phyloP scores from a whole-genome alignment of 2,329 filamentous ascomycete genomes.

The Botrytis deweyae region DNA sequence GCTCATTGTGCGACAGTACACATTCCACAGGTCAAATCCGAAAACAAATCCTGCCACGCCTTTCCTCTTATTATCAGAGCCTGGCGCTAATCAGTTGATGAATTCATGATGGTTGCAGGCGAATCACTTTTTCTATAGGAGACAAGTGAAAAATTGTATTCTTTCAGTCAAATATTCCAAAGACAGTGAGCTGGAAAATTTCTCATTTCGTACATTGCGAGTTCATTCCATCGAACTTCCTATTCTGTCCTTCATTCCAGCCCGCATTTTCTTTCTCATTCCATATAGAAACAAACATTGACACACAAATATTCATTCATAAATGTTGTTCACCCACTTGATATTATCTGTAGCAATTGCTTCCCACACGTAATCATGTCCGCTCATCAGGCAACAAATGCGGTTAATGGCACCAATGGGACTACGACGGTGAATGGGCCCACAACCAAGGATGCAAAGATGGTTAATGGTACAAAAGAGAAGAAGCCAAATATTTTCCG shows the following conservation, averaged over 20 bases:
- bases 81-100: not conserved
- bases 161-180: not conserved
- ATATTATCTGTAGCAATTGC: not conserved
- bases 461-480: not conserved
- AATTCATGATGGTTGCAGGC: not conserved
- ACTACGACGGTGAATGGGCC: not conserved
- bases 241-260: slow-evolving; percentile 15
- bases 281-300: slow-evolving; percentile 12
- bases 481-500: slow-evolving; percentile 15
- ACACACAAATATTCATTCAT: not conserved
- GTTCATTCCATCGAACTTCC: slow-evolving; percentile 6
- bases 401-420: not conserved
- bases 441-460: not conserved
- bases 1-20: not conserved
- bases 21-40: not conserved
- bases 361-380: slow-evolving; percentile 10
- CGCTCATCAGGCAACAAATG: not conserved
- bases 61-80: not conserved
- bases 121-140: not conserved
- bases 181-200: too few species aligned
- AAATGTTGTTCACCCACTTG: not conserved
- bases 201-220: not conserved
- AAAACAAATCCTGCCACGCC: not conserved
- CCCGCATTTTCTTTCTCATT: slow-evolving; percentile 15
- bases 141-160: not conserved